phyloP scores from a whole-genome alignment of 805 yeast genomes.

The Kuraishia hungarica region DNA sequence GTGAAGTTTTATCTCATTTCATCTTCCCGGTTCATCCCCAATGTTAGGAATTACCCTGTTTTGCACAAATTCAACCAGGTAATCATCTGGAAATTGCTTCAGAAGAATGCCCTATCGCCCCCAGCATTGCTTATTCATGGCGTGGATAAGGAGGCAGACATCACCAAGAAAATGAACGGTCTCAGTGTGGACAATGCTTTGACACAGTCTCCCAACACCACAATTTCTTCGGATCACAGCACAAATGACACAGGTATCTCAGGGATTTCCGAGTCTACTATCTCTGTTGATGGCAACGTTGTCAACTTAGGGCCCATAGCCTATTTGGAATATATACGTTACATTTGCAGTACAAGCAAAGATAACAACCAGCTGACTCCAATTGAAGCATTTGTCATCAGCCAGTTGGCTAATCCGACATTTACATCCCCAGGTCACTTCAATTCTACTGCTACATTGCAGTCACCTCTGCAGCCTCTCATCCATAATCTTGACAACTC shows the following conservation, averaged over 20 bases:
- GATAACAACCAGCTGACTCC: conserved; percentile 18
- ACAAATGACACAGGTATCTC: neutral
- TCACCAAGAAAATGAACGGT: conserved; percentile 10
- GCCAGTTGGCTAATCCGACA: conserved; percentile 11
- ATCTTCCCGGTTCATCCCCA: conserved; percentile 46
- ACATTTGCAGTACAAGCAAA: conserved; percentile 11
- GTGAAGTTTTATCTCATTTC: conserved; percentile 49
- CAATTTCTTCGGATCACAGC: neutral
- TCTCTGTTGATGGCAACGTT: conserved; percentile 10
- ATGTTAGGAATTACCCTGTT: conserved; percentile 58
- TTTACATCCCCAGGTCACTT: conserved; percentile 5
- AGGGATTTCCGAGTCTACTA: neutral
- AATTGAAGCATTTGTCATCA: conserved; percentile 17
- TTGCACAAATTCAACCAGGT: conserved; percentile 49
- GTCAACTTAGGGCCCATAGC: conserved; percentile 19
- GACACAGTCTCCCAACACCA: neutral
- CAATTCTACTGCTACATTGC: conserved; percentile 14
- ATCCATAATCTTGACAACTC: conserved; percentile 43
- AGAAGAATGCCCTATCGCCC: conserved; percentile 29
- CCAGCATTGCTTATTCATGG: conserved; percentile 46
- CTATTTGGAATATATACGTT: conserved; percentile 20
- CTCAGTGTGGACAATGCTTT: neutral
- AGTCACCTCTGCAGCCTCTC: conserved; percentile 67
- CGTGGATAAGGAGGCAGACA: conserved; percentile 29
- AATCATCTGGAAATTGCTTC: conserved; percentile 33